Evolutionary conservation across 352 stramenopile genomes (phyloP).

Genomic region (Globisporangium solare): DNA sequence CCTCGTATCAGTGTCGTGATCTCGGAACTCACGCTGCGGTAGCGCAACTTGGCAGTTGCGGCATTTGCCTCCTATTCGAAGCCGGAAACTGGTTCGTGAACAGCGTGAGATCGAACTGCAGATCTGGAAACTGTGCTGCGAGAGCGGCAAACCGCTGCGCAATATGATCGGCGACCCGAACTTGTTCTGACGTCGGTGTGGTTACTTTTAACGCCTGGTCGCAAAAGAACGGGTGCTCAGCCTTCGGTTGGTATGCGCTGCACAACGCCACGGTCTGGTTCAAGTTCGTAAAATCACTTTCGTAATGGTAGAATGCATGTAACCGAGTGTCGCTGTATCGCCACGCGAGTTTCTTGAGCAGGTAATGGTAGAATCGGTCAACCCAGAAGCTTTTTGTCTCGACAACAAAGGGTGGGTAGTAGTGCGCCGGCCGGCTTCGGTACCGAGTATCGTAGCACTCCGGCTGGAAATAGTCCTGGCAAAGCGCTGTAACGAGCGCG

Average conservation of each 20-base stretch:
- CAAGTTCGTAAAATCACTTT: background rate
- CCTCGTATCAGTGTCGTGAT: conserved; percentile 6
- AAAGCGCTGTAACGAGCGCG: conserved; percentile 14
- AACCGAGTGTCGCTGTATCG: conserved; percentile 21
- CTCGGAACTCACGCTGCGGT: background rate
- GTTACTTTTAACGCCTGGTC: too few species aligned
- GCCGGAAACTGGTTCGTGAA: conserved; percentile 9
- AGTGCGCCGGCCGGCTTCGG: too few species aligned
- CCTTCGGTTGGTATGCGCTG: background rate
- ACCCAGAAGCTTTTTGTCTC: conserved; percentile 20
- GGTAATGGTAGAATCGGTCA: conserved; percentile 24
- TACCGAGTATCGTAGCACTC: background rate
- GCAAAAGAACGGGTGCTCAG: too few species aligned
- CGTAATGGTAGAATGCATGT: conserved; percentile 20
- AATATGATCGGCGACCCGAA: too few species aligned
- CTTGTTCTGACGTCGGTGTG: too few species aligned
- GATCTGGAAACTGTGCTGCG: conserved; percentile 23
- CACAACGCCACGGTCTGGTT: background rate
- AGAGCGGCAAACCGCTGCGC: too few species aligned
- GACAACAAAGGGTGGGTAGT: conserved; percentile 10
- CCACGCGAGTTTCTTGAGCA: conserved; percentile 5
- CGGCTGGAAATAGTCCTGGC: conserved; percentile 4
- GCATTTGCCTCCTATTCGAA: background rate
- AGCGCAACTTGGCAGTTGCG: background rate
- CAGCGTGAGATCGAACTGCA: conserved; percentile 23